Evolutionary conservation across 208 protist species (phyloP).

Genomic region (Leishmania aethiopica): DNA sequence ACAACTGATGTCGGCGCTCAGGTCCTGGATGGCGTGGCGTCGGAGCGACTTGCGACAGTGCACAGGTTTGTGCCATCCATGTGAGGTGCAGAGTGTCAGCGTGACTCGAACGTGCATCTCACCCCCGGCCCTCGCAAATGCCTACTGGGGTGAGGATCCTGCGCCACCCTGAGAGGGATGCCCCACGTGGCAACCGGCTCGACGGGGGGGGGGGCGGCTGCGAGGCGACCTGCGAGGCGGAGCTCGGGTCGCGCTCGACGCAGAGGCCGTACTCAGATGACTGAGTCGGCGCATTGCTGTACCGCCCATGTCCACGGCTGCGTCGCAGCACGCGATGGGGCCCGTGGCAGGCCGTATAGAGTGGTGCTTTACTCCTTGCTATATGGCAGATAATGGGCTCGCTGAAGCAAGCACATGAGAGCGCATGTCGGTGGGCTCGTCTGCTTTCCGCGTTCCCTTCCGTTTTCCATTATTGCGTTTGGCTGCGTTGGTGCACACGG

Average conservation of each 20-base stretch:
- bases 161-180: background rate
- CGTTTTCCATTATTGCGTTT: background rate
- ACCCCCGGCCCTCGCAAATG: background rate
- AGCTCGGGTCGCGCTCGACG: background rate
- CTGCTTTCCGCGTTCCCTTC: background rate
- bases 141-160: background rate
- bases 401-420: background rate
- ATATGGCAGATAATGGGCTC: background rate
- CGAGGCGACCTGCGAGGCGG: no score
- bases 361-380: background rate
- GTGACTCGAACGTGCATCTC: background rate
- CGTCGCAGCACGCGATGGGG: background rate
- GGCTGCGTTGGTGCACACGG: background rate
- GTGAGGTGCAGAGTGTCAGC: background rate
- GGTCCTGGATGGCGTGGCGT: background rate
- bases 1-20: background rate
- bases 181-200: background rate
- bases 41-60: background rate
- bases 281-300: background rate
- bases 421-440: background rate
- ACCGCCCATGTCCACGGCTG: background rate
- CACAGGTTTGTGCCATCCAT: background rate
- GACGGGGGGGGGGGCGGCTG: background rate
- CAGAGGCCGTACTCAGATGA: background rate
- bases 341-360: background rate